A percentile compares a stretch with the other conserved stretches of the same genome.
phyloP scores from a whole-genome alignment of 768 basidiomycete species.

The Arthromyces matolae region DNA sequence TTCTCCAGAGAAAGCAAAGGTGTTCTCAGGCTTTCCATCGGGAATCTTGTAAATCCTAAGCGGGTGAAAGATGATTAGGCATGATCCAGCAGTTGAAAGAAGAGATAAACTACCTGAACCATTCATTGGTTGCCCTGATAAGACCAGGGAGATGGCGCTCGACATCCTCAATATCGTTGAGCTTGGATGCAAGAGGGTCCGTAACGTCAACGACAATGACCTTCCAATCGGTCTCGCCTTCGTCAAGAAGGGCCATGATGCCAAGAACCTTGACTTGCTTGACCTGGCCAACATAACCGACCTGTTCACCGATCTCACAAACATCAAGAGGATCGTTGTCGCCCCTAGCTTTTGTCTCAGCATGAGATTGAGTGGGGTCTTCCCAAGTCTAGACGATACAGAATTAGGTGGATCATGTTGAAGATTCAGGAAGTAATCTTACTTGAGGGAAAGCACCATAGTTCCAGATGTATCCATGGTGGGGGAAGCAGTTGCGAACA shows the following conservation, averaged over 20 bases:
- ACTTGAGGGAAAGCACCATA: conserved; percentile 99
- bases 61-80: conserved; percentile 5
- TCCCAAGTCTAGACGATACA: conserved; percentile 82
- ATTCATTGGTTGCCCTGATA: conserved; percentile 96
- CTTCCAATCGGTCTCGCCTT: conserved; percentile 99
- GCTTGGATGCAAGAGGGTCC: conserved; percentile 92
- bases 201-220: conserved; percentile 96
- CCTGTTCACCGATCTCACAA: conserved; percentile 98
- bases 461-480: conserved; percentile 99
- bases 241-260: conserved; percentile 99
- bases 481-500: conserved; percentile 99
- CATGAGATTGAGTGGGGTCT: conserved; percentile 79
- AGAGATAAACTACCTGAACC: conserved; percentile 73
- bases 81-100: not conserved
- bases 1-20: conserved; percentile 98
- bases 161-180: conserved; percentile 99
- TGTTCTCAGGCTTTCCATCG: conserved; percentile 95
- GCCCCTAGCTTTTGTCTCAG: conserved; percentile 98
- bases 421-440: conserved; percentile 15
- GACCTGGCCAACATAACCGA: conserved; percentile 94
- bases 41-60: conserved; percentile 92
- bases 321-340: conserved; percentile 99
- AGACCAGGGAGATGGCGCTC: conserved; percentile 96
- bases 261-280: conserved; percentile 99
- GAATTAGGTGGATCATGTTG: not conserved